Evolutionary conservation across 1,284 basidiomycete genomes (phyloP).

Genomic region (Xerocomus nothofagi): DNA sequence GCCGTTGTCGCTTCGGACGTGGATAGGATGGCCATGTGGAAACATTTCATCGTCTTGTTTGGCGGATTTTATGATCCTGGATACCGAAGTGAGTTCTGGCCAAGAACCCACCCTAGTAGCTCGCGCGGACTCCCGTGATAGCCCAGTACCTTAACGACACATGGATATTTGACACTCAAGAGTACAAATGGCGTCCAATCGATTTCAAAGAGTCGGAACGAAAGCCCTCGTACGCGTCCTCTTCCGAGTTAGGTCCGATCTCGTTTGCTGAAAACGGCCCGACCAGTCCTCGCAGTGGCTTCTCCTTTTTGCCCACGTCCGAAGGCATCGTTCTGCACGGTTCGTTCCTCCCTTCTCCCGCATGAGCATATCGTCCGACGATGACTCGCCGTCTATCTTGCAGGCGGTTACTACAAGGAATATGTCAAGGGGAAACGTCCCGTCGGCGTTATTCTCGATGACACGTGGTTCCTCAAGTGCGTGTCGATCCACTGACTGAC

Average conservation of each 20-base stretch:
- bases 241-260: too few species aligned
- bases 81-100: constrained; percentile 52
- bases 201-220: constrained; percentile 70
- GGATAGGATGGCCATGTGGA: constrained; percentile 85
- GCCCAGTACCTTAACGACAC: constrained; percentile 86
- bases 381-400: not conserved
- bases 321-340: constrained; percentile 88
- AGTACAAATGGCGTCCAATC: constrained; percentile 86
- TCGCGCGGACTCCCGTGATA: constrained; percentile 23
- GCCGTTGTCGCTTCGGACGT: not conserved
- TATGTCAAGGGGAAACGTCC: constrained; percentile 87
- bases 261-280: not conserved
- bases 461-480: constrained; percentile 88
- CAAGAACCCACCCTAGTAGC: not conserved
- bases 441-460: constrained; percentile 85
- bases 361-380: not conserved
- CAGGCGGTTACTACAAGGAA: constrained; percentile 90
- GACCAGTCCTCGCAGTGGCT: constrained; percentile 76
- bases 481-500: constrained; percentile 12
- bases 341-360: constrained; percentile 25
- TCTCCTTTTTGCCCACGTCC: constrained; percentile 79
- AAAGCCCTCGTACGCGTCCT: constrained; percentile 60
- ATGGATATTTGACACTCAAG: constrained; percentile 87
- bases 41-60: constrained; percentile 83
- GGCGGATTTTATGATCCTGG: constrained; percentile 89